phyloP scores from a whole-genome alignment of 257 asterid species.

The Linaria vulgaris region DNA sequence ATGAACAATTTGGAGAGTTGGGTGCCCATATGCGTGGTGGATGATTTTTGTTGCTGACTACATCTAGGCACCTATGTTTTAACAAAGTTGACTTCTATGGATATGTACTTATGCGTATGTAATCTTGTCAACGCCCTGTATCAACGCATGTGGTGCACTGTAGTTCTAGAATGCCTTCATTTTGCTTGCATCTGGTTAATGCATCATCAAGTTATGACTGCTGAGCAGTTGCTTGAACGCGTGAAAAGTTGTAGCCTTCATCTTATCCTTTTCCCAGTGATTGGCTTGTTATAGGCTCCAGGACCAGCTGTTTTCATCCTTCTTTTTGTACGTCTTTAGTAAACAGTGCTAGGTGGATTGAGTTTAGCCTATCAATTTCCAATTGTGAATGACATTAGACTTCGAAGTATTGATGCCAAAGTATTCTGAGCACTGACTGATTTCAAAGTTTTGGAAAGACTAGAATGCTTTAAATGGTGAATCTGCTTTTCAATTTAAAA shows the following conservation, averaged over 20 bases:
- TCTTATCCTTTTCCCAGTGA: neutral
- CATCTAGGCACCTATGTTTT: neutral
- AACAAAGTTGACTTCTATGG: neutral
- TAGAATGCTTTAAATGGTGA: too few species aligned
- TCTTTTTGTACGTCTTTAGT: neutral
- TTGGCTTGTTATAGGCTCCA: neutral
- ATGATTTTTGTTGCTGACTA: conserved; percentile 29
- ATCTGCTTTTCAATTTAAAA: too few species aligned
- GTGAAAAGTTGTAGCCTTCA: neutral
- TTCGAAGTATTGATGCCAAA: neutral
- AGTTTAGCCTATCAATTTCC: neutral
- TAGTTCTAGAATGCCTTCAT: conserved; percentile 13
- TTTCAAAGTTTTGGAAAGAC: too few species aligned
- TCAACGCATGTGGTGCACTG: conserved; percentile 16
- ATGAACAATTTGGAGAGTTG: conserved; percentile 95
- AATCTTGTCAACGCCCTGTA: conserved; percentile 27
- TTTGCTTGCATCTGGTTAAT: too few species aligned
- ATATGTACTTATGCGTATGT: conserved; percentile 21
- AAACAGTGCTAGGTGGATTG: neutral
- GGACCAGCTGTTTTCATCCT: neutral
- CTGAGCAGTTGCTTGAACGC: conserved; percentile 2
- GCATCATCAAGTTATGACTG: conserved; percentile 4
- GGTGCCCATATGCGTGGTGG: conserved; percentile 99
- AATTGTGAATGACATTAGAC: neutral
- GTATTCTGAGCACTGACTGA: neutral